Evolutionary conservation across 441 rosid species (phyloP).

Genomic region (Populus hybrid): DNA sequence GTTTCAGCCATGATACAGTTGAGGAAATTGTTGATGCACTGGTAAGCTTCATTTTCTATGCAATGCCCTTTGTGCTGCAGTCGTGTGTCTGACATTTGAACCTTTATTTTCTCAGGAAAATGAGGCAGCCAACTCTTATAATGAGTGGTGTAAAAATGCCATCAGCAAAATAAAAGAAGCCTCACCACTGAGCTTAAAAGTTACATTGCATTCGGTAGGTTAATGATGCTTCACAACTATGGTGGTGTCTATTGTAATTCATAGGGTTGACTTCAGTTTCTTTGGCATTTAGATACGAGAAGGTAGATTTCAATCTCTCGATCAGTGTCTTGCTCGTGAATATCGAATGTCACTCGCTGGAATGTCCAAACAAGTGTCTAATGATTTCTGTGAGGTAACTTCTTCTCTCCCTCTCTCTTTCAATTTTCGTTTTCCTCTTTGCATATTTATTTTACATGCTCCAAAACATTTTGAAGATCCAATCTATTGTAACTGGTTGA

Average conservation of each 20-base stretch:
- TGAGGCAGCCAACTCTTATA: slow-evolving; percentile 46
- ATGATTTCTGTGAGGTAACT: slow-evolving; percentile 69
- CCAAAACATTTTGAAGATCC: background rate
- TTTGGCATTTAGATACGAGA: slow-evolving; percentile 59
- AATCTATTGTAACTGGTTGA: slow-evolving; percentile 7
- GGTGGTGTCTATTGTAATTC: background rate
- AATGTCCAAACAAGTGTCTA: slow-evolving; percentile 52
- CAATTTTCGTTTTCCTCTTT: background rate
- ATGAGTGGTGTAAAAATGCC: slow-evolving; percentile 56
- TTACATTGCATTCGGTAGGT: slow-evolving; percentile 77
- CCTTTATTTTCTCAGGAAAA: slow-evolving; percentile 45
- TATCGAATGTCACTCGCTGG: slow-evolving; percentile 61
- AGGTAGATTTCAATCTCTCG: slow-evolving; percentile 88
- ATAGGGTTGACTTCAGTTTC: slow-evolving; percentile 7
- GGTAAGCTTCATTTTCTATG: slow-evolving; percentile 40
- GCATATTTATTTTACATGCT: background rate
- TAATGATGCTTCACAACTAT: background rate
- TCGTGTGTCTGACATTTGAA: background rate
- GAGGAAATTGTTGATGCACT: slow-evolving; percentile 76
- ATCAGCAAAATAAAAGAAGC: slow-evolving; percentile 69
- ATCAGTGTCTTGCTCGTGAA: slow-evolving; percentile 82
- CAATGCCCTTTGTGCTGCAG: background rate
- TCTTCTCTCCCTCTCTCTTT: background rate
- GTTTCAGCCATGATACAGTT: slow-evolving; percentile 76
- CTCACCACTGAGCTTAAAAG: slow-evolving; percentile 87